Percentiles rank a stretch among this genome's conserved stretches.
phyloP scores from a whole-genome alignment of 352 stramenopile genomes.

The Globisporangium paddicum region DNA sequence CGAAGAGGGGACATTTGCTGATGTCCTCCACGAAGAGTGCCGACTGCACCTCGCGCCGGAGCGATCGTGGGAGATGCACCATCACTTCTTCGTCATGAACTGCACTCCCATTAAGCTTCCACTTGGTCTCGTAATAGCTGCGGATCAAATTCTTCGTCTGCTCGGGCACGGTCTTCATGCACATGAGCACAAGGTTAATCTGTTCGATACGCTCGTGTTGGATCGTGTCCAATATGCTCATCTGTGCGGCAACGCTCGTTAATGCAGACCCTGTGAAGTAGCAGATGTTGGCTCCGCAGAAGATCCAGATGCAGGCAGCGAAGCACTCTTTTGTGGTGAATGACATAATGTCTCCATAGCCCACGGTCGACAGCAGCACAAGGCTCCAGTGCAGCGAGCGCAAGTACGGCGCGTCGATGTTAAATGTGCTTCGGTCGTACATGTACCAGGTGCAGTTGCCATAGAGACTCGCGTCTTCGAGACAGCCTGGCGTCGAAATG shows the following conservation, averaged over 20 bases:
- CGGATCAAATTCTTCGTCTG: conserved; percentile 48
- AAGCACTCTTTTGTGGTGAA: conserved; percentile 36
- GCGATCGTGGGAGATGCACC: conserved; percentile 37
- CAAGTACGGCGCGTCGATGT: conserved; percentile 56
- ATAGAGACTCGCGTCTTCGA: conserved; percentile 24
- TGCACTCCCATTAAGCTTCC: conserved; percentile 62
- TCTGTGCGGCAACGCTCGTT: conserved; percentile 50
- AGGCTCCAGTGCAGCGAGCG: conserved; percentile 68
- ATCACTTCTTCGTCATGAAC: conserved; percentile 47
- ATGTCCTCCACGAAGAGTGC: conserved; percentile 39
- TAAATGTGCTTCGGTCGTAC: conserved; percentile 56
- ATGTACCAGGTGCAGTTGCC: conserved; percentile 77
- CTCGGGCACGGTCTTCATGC: conserved; percentile 34
- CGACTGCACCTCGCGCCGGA: conserved; percentile 26
- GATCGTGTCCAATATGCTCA: conserved; percentile 41
- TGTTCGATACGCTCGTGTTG: conserved; percentile 47
- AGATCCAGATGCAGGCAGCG: conserved; percentile 63
- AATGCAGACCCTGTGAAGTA: conserved; percentile 62
- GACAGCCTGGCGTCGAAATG: conserved; percentile 8
- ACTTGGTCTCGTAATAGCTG: conserved; percentile 68
- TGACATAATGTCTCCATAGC: conserved; percentile 36
- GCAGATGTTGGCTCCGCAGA: conserved; percentile 65
- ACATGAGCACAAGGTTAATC: conserved; percentile 56
- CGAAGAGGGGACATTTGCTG: conserved; percentile 25
- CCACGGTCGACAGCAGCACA: conserved; percentile 66